Evolutionary conservation across 108 stramenopile genomes (phyloP).

Genomic region (Pseudonitzschia pungens): DNA sequence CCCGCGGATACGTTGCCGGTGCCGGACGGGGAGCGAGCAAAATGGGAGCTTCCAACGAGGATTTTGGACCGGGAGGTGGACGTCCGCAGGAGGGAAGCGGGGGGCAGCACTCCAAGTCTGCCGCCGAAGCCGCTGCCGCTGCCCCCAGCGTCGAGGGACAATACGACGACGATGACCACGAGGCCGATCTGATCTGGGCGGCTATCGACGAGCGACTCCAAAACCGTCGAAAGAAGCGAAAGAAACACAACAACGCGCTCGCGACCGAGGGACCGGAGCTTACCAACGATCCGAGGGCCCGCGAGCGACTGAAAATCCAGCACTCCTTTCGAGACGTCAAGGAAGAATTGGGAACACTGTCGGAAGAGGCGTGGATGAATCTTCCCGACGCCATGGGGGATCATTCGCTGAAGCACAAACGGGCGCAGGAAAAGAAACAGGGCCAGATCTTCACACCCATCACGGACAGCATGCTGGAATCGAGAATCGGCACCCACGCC

Average conservation of each 20-base stretch:
- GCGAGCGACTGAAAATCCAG: constrained; percentile 64
- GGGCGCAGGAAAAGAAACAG: constrained; percentile 62
- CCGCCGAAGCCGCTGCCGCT: background rate
- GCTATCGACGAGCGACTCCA: constrained; percentile 96
- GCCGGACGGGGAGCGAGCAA: constrained; percentile 64
- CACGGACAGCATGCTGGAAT: constrained; percentile 84
- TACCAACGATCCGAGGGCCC: constrained; percentile 19
- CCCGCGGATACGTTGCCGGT: constrained; percentile 85
- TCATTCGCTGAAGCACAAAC: constrained; percentile 86
- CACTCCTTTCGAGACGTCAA: constrained; percentile 97
- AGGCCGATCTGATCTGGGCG: constrained; percentile 95
- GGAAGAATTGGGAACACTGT: constrained; percentile 81
- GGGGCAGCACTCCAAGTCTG: background rate
- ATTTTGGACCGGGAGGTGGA: background rate
- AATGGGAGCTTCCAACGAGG: constrained; percentile 4
- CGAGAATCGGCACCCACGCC: constrained; percentile 24
- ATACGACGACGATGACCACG: constrained; percentile 93
- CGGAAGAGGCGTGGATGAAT: constrained; percentile 92
- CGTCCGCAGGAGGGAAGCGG: constrained; percentile 1
- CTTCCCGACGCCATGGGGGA: constrained; percentile 95
- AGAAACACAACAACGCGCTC: background rate
- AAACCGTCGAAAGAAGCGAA: constrained; percentile 52
- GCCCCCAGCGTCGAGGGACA: constrained; percentile 39
- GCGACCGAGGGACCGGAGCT: constrained; percentile 13
- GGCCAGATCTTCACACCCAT: constrained; percentile 90